A percentile compares a stretch with the other conserved stretches of the same genome.
These are phyloP conservation scores for Hevea brasiliensis DNA, from an alignment of 345 rosid genomes.

Conservation along the genomic window DNA sequence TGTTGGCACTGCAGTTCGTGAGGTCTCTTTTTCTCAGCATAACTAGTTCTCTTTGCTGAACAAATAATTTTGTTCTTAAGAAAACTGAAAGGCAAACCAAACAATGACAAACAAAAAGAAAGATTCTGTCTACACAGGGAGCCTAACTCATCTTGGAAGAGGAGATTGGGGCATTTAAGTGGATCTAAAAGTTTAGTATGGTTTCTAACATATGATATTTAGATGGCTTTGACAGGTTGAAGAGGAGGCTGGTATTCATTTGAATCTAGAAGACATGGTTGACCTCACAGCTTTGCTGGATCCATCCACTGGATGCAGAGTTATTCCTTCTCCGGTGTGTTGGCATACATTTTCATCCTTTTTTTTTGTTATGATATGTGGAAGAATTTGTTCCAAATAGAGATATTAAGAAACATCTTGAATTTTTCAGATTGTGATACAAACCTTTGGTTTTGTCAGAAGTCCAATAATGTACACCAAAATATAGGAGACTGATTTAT, in stretches of 20 bases:
- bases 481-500: background rate
- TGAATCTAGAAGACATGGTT: conserved; percentile 69
- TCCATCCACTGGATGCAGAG: conserved; percentile 60
- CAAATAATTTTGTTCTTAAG: background rate
- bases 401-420: background rate
- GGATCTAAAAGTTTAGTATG: background rate
- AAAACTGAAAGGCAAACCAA: background rate
- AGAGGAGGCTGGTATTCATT: conserved; percentile 80
- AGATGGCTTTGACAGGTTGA: conserved; percentile 52
- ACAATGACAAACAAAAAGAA: background rate
- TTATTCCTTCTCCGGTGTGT: conserved; percentile 79
- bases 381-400: background rate
- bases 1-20: conserved; percentile 89
- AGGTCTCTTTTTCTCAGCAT: conserved; percentile 44
- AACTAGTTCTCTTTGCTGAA: background rate
- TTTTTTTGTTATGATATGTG: background rate
- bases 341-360: background rate
- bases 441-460: background rate
- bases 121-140: background rate
- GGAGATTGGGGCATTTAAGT: background rate
- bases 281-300: conserved; percentile 87
- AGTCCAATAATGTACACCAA: background rate
- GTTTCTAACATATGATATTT: background rate
- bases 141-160: background rate
- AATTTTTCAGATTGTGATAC: background rate